A percentile compares a stretch with the other conserved stretches of the same genome.
Conservation (phyloP, 2,329 filamentous ascomycete genomes). For the Ceratocystis cacaofunesta region DNA sequence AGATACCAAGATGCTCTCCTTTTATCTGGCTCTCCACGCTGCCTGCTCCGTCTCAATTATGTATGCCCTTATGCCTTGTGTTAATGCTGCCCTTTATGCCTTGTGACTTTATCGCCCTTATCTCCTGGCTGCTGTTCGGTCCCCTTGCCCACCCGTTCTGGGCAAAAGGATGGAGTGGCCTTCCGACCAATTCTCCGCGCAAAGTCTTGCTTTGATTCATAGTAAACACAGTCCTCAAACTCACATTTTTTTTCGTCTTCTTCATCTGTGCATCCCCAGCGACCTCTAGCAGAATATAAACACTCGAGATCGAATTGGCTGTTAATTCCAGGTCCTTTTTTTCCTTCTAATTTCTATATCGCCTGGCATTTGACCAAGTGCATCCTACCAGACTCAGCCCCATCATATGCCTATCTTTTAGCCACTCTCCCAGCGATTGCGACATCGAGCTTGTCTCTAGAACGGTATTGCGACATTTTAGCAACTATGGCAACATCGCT, state of each 20-base stretch:
- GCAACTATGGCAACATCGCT: conserved; percentile 17
- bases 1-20: background rate
- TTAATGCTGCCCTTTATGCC: background rate
- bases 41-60: too few species aligned
- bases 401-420: conserved; percentile 14
- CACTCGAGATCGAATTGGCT: background rate
- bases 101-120: background rate
- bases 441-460: conserved; percentile 13
- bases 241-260: background rate
- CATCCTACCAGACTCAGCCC: conserved; percentile 8
- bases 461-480: conserved; percentile 6
- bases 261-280: background rate
- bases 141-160: background rate
- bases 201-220: background rate
- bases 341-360: background rate
- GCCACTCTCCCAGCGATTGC: conserved; percentile 5
- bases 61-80: background rate
- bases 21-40: background rate
- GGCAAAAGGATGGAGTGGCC: background rate
- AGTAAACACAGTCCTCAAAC: background rate
- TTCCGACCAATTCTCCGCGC: background rate
- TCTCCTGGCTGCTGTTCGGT: background rate
- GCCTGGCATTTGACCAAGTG: background rate
- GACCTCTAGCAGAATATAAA: background rate
- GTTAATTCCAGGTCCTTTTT: background rate